phyloP scores from a whole-genome alignment of 2,329 filamentous ascomycete species.

The Sporothrix luriei region DNA sequence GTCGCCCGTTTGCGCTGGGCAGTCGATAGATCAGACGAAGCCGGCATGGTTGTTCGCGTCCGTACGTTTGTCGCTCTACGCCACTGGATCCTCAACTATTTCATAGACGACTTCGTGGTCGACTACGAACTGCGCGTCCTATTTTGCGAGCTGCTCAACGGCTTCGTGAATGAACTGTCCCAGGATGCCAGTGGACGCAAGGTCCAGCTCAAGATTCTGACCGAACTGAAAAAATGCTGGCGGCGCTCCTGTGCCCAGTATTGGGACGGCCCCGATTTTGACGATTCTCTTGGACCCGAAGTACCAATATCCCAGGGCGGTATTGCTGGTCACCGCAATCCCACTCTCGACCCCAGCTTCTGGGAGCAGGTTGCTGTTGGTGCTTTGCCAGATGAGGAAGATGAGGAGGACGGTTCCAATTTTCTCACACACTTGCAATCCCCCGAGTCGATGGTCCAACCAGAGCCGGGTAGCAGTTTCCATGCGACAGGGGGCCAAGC shows the following conservation, averaged over 20 bases:
- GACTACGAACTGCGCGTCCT: slow-evolving; percentile 71
- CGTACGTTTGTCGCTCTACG: slow-evolving; percentile 92
- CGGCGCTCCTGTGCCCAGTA: slow-evolving; percentile 84
- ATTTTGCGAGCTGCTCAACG: slow-evolving; percentile 82
- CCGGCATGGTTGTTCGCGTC: slow-evolving; percentile 90
- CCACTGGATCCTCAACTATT: slow-evolving; percentile 98
- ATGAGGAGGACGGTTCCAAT: slow-evolving; percentile 45
- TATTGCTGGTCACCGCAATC: slow-evolving; percentile 63
- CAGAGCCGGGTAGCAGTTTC: slow-evolving; percentile 21
- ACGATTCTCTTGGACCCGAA: slow-evolving; percentile 62
- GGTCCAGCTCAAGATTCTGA: slow-evolving; percentile 77
- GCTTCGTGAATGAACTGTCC: slow-evolving; percentile 59
- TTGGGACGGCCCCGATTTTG: slow-evolving; percentile 76
- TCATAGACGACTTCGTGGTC: slow-evolving; percentile 86
- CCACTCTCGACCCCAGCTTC: slow-evolving; percentile 57
- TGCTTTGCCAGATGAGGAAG: slow-evolving; percentile 51
- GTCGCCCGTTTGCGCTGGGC: slow-evolving; percentile 87
- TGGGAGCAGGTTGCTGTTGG: slow-evolving; percentile 55
- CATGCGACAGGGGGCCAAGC: slow-evolving; percentile 47
- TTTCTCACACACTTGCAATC: slow-evolving; percentile 41
- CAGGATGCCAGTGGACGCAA: slow-evolving; percentile 51
- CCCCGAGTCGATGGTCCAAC: slow-evolving; percentile 30
- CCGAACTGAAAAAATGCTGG: slow-evolving; percentile 97
- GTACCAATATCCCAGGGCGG: slow-evolving; percentile 75
- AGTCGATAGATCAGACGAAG: slow-evolving; percentile 74